Base-by-base conservation (phyloP, 331 rosid genomes). In the Rhamnella rubrinervis region DNA sequence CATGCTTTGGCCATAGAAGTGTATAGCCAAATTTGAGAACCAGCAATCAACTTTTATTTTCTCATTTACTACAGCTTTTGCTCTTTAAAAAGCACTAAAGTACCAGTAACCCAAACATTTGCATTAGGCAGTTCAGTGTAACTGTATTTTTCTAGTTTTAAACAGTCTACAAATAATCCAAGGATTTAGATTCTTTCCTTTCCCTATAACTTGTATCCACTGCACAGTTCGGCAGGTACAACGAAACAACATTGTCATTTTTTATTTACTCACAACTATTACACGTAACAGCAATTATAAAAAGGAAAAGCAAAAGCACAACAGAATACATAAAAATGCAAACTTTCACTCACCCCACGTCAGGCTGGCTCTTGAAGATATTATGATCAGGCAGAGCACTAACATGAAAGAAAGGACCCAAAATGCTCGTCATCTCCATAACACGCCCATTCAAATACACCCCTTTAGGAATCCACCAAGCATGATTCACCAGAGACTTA, bases 391-490 rank as follows among this genome's bases (percentile, higher is more conserved):
- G 96, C 71, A 95, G 78, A 68, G 99, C 93, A 80, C 96, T 91
- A 55, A 95, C 77, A 70, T 95, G 99, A 40, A 95, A 89, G 76
- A 95, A 95, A 5, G 96, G 89, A 10, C 99, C 99, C 86, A 95
- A 85, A 79, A 95, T 87, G 82, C 97, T 95, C 5, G 97, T 89
- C 96, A 84, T 87, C 60, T 95, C 99, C n/a, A 91, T 91, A 17
- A 91, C 99, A 49, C 99, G 97, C n/a, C 99, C 99, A 71, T 90
- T 89, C 81, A 88, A 79, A 71, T 91, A 95, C 53, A 68, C 79
- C 0, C 88, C 96, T 58, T 85, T 87, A 1, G 99, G 97, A 75
- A 95, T 89, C 99, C 99, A 95, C 99, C 97, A 95, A 0, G 80
- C 81, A 31, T 91, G 97, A 59, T 60, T 87, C 67, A 95, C 97